These are phyloP conservation scores for Penicillium sp. DNA, from an alignment of 2,329 filamentous ascomycete genomes.

Conservation along the genomic window DNA sequence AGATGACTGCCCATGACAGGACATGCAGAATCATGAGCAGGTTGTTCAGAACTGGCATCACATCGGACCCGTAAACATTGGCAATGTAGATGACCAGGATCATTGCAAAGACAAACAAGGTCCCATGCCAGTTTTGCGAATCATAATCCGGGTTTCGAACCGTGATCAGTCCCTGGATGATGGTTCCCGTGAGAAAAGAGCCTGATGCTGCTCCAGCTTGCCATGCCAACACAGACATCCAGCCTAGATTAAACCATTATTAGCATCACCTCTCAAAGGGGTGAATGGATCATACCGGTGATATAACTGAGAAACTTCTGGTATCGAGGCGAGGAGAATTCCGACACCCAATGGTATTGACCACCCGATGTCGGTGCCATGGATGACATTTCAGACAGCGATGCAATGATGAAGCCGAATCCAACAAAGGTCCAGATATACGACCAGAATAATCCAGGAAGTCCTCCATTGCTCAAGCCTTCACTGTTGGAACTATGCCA, in stretches of 20 bases:
- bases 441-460: slow-evolving; percentile 27
- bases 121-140: slow-evolving; percentile 34
- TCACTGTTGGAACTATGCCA: slow-evolving; percentile 20
- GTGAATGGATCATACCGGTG: slow-evolving; percentile 32
- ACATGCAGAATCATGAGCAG: slow-evolving; percentile 35
- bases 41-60: slow-evolving; percentile 34
- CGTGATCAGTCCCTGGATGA: slow-evolving; percentile 34
- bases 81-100: slow-evolving; percentile 46
- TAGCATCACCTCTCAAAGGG: not conserved
- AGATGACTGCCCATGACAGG: slow-evolving; percentile 32
- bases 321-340: slow-evolving; percentile 46
- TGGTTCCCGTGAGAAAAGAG: slow-evolving; percentile 30
- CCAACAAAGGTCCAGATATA: slow-evolving; percentile 54
- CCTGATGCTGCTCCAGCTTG: slow-evolving; percentile 47
- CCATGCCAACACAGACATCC: slow-evolving; percentile 49
- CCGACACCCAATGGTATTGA: slow-evolving; percentile 55
- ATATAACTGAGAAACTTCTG: slow-evolving; percentile 53
- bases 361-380: slow-evolving; percentile 53
- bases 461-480: slow-evolving; percentile 24
- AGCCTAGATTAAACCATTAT: slow-evolving; percentile 31
- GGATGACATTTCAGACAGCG: slow-evolving; percentile 59
- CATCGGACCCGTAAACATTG: slow-evolving; percentile 41
- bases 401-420: slow-evolving; percentile 55
- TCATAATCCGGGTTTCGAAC: slow-evolving; percentile 25
- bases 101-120: slow-evolving; percentile 47